Percentiles rank a stretch among this genome's conserved stretches.
phyloP scores from a whole-genome alignment of 1,139 yeast species.

The Kurtzmaniella quercitrusa region DNA sequence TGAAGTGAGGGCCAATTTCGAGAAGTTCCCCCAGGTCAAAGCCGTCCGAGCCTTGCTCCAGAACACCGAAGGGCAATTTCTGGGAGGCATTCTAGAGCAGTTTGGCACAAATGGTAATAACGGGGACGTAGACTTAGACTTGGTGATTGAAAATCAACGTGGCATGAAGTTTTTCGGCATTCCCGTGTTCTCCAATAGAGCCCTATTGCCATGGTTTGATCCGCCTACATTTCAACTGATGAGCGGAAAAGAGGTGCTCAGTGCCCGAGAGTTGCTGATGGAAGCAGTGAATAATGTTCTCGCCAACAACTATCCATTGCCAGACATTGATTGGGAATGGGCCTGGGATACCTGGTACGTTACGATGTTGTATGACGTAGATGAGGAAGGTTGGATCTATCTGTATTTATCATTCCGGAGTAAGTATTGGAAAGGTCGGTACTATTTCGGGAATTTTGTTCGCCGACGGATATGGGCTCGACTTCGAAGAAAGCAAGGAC shows the following conservation, averaged over 20 bases:
- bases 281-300: constrained; percentile 17
- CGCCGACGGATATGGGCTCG: constrained; percentile 62
- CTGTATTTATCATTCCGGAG: constrained; percentile 45
- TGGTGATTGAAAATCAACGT: constrained; percentile 63
- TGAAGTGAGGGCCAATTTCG: constrained; percentile 7
- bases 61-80: background rate
- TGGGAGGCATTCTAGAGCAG: background rate
- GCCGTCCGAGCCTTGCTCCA: constrained; percentile 6
- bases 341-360: constrained; percentile 70
- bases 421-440: constrained; percentile 56
- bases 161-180: constrained; percentile 65
- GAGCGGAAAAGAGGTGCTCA: constrained; percentile 22
- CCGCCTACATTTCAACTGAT: constrained; percentile 47
- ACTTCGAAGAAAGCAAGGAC: constrained; percentile 18
- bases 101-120: background rate
- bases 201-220: constrained; percentile 56
- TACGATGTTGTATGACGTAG: constrained; percentile 66
- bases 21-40: constrained; percentile 10
- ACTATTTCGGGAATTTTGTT: constrained; percentile 50
- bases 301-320: constrained; percentile 48
- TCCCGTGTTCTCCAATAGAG: constrained; percentile 52
- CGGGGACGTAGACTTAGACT: constrained; percentile 24
- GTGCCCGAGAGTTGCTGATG: constrained; percentile 9
- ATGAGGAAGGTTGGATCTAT: constrained; percentile 77
- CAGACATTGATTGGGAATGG: constrained; percentile 71